Percentiles rank a stretch among this genome's conserved stretches.
Evolutionary conservation across 2,329 filamentous ascomycete genomes (phyloP).

Genomic region (Alternaria rosae): DNA sequence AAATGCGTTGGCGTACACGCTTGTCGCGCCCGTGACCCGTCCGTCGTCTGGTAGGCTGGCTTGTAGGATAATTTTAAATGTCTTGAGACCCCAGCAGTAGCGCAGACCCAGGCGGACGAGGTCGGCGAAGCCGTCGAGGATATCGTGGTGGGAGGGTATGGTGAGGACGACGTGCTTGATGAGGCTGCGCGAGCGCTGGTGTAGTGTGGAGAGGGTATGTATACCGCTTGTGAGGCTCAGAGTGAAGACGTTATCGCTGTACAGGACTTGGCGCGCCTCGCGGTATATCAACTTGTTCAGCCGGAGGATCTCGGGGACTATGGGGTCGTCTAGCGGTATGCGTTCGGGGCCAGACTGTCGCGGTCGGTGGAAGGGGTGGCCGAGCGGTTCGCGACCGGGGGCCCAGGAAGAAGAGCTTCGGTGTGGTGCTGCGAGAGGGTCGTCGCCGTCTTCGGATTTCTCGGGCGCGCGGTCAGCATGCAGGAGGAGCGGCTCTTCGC

Average conservation of each 20-base stretch:
- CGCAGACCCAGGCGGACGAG: conserved; percentile 55
- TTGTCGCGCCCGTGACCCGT: conserved; percentile 44
- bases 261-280: conserved; percentile 43
- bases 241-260: conserved; percentile 44
- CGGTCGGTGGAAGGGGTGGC: neutral
- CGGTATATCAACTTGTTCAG: conserved; percentile 50
- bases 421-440: neutral
- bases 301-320: conserved; percentile 50
- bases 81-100: conserved; percentile 56
- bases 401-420: too few species aligned
- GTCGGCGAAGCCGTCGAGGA: conserved; percentile 56
- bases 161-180: conserved; percentile 54
- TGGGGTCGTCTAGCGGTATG: conserved; percentile 36
- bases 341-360: neutral
- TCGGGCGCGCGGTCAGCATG: conserved; percentile 29
- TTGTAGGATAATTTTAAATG: conserved; percentile 51
- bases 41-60: conserved; percentile 41
- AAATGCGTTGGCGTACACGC: conserved; percentile 57
- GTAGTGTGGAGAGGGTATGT: conserved; percentile 49
- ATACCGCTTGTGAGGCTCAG: conserved; percentile 50
- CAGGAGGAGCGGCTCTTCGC: conserved; percentile 39
- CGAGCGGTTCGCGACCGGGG: neutral
- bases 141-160: conserved; percentile 57
- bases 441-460: conserved; percentile 17
- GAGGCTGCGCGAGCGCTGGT: conserved; percentile 53